Evolutionary conservation across 257 asterid species (phyloP), one percentile per base, ranked within the genome.

Genomic region (Nicotiana paniculata): DNA sequence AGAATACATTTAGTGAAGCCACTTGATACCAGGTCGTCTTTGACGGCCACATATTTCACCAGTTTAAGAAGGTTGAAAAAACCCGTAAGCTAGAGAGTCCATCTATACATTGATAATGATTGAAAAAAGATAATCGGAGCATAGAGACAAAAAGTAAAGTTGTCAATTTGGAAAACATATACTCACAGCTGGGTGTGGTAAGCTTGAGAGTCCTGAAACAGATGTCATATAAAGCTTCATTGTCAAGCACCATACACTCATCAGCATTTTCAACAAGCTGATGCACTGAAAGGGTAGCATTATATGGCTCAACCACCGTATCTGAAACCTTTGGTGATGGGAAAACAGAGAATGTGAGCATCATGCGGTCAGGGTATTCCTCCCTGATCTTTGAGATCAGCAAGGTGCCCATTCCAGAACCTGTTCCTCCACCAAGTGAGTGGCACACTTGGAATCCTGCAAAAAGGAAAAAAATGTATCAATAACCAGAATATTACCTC

Each of bases 161-260:
- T 12, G 51, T 74, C 26, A 26, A 74, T 74, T 26, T 48, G 62
- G 62, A 48, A 13, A 74, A 48, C 51, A 66, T 83, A 61, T 70
- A 91, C 97, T 93, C 87, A 93, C 97, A 93, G 92, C 97, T 93
- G 66, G 97, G 97, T 82, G 97, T 91, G 84, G 97, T 91, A 82
- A 93, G 95, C 81, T 93, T 93, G 76, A 93, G 94, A 37, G 95
- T 93, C 87, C 97, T 90, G 74, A 93, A 93, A 81, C 97, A 93
- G 69, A 93, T 91, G 83, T 93, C 97, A 84, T 93, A 92, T 10
- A 92, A 80, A 86, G 97, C 97, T 85, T 92, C 97, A 48, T 92
- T 92, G 86, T 92, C 97, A 35, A 93, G 96, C 84, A 91, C 97
- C 97, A 93, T 93, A 91, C 96, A 93, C 69, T 93, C 97, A 88